phyloP scores from a whole-genome alignment of 164 flowering plant species.

The Amborella trichopoda region DNA sequence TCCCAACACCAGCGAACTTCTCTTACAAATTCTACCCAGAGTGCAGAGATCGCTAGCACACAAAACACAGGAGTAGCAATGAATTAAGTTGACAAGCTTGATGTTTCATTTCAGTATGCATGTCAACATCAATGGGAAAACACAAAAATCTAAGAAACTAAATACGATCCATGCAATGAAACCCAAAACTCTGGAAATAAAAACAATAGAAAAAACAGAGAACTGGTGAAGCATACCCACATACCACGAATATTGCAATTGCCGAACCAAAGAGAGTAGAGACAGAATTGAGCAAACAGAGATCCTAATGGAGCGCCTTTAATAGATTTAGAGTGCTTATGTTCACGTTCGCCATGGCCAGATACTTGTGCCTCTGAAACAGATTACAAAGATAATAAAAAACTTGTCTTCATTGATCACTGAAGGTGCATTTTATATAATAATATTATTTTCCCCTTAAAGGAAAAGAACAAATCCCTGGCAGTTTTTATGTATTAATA shows the following conservation, averaged over 20 bases:
- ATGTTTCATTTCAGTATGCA: no score
- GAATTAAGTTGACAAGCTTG: neutral
- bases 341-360: constrained; percentile 32
- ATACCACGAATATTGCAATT: constrained; percentile 92
- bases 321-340: constrained; percentile 56
- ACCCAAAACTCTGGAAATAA: neutral
- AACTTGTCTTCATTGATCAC: no score
- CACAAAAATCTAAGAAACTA: no score
- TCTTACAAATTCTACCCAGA: constrained; percentile 95
- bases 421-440: no score
- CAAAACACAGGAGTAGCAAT: neutral
- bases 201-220: constrained; percentile 3
- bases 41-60: constrained; percentile 60
- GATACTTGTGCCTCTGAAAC: constrained; percentile 23
- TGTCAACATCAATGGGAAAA: no score
- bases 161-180: no score
- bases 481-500: no score
- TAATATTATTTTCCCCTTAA: no score
- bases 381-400: no score
- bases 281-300: constrained; percentile 87
- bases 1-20: constrained; percentile 99
- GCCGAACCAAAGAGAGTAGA: constrained; percentile 88
- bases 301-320: constrained; percentile 88
- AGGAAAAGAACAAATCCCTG: no score
- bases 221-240: constrained; percentile 3